Conservation (phyloP, 1,284 basidiomycete species). For the Rhodotorula sp. region DNA sequence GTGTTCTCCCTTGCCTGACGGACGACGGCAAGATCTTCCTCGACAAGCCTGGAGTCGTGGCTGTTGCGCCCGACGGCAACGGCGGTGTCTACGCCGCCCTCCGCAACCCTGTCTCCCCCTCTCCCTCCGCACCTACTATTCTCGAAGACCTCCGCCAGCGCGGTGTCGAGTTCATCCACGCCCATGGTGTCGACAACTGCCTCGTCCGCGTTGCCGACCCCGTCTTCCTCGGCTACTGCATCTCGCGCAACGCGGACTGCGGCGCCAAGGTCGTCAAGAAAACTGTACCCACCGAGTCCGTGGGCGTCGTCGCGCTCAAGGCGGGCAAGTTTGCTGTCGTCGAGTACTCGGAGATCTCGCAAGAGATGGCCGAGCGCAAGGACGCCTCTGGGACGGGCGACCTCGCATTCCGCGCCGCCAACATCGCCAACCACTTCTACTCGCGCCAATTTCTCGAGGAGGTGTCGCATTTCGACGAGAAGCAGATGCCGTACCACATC, state of each 20-base stretch:
- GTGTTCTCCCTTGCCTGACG: slow-evolving; percentile 90
- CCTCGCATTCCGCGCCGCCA: slow-evolving; percentile 87
- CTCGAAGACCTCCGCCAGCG: slow-evolving; percentile 77
- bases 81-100: slow-evolving; percentile 95
- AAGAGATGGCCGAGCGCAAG: slow-evolving; percentile 71
- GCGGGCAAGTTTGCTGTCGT: slow-evolving; percentile 84
- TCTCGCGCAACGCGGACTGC: slow-evolving; percentile 78
- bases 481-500: slow-evolving; percentile 92
- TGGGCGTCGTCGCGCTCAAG: slow-evolving; percentile 86
- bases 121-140: slow-evolving; percentile 63
- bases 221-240: slow-evolving; percentile 90
- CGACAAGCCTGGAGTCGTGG: slow-evolving; percentile 70
- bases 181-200: slow-evolving; percentile 98
- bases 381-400: slow-evolving; percentile 62
- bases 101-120: slow-evolving; percentile 62
- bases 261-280: slow-evolving; percentile 97
- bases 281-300: slow-evolving; percentile 77
- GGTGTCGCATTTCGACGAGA: slow-evolving; percentile 74
- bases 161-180: slow-evolving; percentile 84
- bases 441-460: slow-evolving; percentile 78
- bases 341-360: slow-evolving; percentile 95
- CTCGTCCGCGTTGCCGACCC: slow-evolving; percentile 97
- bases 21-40: slow-evolving; percentile 93
- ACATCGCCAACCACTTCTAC: slow-evolving; percentile 99
- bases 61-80: slow-evolving; percentile 96